Base-by-base conservation (phyloP, 305 asterid species). In the Fraxinus dipetala region DNA sequence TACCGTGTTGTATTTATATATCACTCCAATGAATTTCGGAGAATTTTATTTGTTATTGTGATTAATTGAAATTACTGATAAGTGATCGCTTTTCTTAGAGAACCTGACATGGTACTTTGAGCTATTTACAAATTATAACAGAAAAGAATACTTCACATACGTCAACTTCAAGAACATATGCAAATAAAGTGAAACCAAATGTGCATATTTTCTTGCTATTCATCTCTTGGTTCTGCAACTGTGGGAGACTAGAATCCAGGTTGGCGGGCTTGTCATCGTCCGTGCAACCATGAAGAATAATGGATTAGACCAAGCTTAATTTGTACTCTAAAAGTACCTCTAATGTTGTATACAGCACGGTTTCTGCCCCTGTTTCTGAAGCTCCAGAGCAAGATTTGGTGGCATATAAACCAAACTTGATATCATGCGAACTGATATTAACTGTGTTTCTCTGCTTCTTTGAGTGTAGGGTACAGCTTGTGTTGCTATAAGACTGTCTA, bases 181-280 rank as follows among this genome's bases (percentile, higher is more conserved):
- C 35, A 1, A 11, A 67, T 20, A 26, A 65, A 65, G 3, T 11
- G 35, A 65, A 26, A 65, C 73, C 28, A 28, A 65, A 65, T 28
- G 73, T 9, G 18, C 35, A 65, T 10, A 26, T 32, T 6, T 24
- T 70, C 36, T 51, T 74, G 20, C 79, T 63, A 78, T 69, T 87
- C 82, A 95, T 85, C 89, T 90, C 89, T 89, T 92, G 24, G 93
- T 91, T 75, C 80, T 91, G 92, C 97, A 93, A 79, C 72, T 89
- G 73, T 87, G 92, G 0, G 91, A 80, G 20, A 92, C 75, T 81
- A 94, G 88, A 20, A 85, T 76, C 2, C 99, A 90, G 8, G 84
- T 86, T 0, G 97, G 99, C 2, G 96, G 99, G 84, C 92, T 86
- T 32, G 93, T 91, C 90, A 94, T 91, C 84, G 86, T 54, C 90